Evolutionary conservation across 768 basidiomycete genomes (phyloP).

Genomic region (Hericium erinaceus): DNA sequence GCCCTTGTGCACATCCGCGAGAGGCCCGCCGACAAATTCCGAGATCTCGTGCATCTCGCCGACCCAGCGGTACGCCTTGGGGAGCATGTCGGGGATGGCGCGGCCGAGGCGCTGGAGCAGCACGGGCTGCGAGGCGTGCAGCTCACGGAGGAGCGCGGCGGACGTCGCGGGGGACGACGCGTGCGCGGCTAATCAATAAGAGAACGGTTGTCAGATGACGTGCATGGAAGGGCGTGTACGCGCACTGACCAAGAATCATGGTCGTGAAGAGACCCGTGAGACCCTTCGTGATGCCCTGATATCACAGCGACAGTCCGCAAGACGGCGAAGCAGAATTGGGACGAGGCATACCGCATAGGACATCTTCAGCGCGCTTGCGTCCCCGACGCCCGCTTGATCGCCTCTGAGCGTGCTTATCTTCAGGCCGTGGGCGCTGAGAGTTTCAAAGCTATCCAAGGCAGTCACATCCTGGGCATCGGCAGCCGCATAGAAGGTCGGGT

Average conservation of each 20-base stretch:
- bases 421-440: slow-evolving; percentile 33
- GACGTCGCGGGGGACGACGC: slow-evolving; percentile 52
- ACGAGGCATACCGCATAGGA: slow-evolving; percentile 42
- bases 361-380: slow-evolving; percentile 57
- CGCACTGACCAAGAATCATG: slow-evolving; percentile 40
- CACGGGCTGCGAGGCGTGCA: slow-evolving; percentile 36
- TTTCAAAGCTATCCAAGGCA: slow-evolving; percentile 30
- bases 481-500: slow-evolving; percentile 50
- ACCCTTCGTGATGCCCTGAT: slow-evolving; percentile 49
- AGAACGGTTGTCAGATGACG: background rate
- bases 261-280: slow-evolving; percentile 42
- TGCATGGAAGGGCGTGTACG: background rate
- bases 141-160: slow-evolving; percentile 42
- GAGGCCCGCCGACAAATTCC: slow-evolving; percentile 31
- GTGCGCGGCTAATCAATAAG: slow-evolving; percentile 34
- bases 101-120: slow-evolving; percentile 31
- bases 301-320: background rate
- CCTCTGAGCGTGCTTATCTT: slow-evolving; percentile 37
- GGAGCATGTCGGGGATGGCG: slow-evolving; percentile 39
- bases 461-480: slow-evolving; percentile 24
- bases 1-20: slow-evolving; percentile 33
- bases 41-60: slow-evolving; percentile 60
- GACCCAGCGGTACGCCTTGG: slow-evolving; percentile 56
- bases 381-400: slow-evolving; percentile 41
- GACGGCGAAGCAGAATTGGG: background rate